These are phyloP conservation scores for Styphnolobium japonicum DNA, from an alignment of 306 rosid genomes.

Conservation along the genomic window DNA sequence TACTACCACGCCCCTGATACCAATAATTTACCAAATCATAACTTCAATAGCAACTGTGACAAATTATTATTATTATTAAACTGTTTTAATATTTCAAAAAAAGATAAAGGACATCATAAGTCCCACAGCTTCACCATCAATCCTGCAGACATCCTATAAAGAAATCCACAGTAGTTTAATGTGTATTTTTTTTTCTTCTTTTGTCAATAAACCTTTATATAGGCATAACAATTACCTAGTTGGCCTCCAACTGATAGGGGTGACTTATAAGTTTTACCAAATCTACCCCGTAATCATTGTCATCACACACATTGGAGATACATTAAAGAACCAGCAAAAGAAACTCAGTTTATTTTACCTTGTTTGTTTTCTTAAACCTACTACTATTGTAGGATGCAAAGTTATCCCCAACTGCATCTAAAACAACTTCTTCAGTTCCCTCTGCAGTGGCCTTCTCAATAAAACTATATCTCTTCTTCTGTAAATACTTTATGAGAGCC, in stretches of 20 bases:
- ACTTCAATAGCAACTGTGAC: constrained; percentile 1
- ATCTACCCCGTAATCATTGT: background rate
- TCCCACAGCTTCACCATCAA: constrained; percentile 12
- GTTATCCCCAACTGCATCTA: constrained; percentile 86
- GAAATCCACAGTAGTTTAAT: background rate
- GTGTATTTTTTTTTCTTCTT: background rate
- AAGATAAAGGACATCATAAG: background rate
- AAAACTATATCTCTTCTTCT: constrained; percentile 74
- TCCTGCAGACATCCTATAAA: background rate
- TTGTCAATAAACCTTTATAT: constrained; percentile 1
- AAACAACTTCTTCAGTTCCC: constrained; percentile 96
- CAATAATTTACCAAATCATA: constrained; percentile 33
- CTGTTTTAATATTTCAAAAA: background rate
- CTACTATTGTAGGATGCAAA: constrained; percentile 44
- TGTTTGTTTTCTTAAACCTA: constrained; percentile 72
- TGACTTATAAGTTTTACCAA: background rate
- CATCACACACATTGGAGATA: background rate
- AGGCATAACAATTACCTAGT: constrained; percentile 14
- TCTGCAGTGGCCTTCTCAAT: constrained; percentile 96
- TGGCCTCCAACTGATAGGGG: constrained; percentile 4
- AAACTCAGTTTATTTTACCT: constrained; percentile 48
- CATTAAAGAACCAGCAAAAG: background rate
- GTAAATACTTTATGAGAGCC: constrained; percentile 93
- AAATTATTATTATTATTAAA: background rate
- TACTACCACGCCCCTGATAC: constrained; percentile 67